Base-by-base conservation (phyloP, 306 rosid genomes). In the Senna tora region DNA sequence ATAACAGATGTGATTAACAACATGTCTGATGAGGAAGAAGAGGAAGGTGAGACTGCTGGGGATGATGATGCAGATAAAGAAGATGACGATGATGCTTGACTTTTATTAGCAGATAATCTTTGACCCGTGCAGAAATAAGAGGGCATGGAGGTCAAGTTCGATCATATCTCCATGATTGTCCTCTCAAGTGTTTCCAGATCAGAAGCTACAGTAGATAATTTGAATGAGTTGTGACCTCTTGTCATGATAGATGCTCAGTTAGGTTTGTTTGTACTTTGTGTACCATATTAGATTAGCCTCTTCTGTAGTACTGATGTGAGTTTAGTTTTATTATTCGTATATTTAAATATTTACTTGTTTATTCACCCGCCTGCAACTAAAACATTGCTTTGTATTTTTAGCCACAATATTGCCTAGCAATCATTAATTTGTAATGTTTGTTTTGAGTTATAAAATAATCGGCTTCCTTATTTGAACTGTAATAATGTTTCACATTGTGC, bases 1-100 rank as follows among this genome's bases (percentile, higher is more conserved):
- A 95, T 95, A 60, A 95, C 99, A n/a, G 97, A 95, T 11, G 96
- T 95, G 69, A 95, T 95, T 72, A 91, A 88, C 74, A 92, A 81
- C 85, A 95, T 95, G 96, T 84, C 93, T 62, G 99, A 95, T 50
- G 99, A 89, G 69, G 99, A 94, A 84, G 92, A 80, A 13, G 92
- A 87, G 74, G 97, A 89, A 47, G 93, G 73, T 1, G 93, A 86
- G 55, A 83, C 83, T 36, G 83, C 77, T 32, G 89, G 57, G 2
- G 88, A 75, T 56, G 91, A 49, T 5, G 92, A 78, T 49, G 88
- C 72, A 25, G 94, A 85, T 52, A 69, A 76, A 11, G 90, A 86
- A 51, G 80, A 83, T 50, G 89, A 78, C 4, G 80, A 53, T 39
- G 89, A 83, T n/a, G 87, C 72, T 0, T 82, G 67, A 80, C 42